These are phyloP conservation scores for Colletotrichum plurivorum DNA, from an alignment of 2,329 filamentous ascomycete genomes.

Conservation along the genomic window DNA sequence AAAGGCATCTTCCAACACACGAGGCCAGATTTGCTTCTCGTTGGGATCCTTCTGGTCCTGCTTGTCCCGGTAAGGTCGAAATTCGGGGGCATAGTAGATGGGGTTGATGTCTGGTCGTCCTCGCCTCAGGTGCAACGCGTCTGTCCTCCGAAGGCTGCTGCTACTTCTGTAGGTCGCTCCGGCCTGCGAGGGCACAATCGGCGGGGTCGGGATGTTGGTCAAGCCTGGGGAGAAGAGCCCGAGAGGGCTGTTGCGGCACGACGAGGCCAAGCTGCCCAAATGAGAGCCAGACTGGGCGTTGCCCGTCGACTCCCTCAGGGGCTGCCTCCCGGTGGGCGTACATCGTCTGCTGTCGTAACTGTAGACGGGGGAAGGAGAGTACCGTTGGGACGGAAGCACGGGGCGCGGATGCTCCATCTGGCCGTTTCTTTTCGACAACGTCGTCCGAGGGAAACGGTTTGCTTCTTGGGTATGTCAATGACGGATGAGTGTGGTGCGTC, in stretches of 20 bases:
- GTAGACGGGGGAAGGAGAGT: conserved; percentile 63
- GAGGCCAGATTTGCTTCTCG: conserved; percentile 73
- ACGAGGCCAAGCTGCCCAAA: conserved; percentile 50
- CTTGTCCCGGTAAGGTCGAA: conserved; percentile 75
- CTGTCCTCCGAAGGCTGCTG: conserved; percentile 47
- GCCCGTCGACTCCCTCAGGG: conserved; percentile 66
- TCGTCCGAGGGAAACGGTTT: conserved; percentile 12
- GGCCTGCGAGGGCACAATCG: conserved; percentile 66
- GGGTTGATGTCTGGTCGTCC: conserved; percentile 65
- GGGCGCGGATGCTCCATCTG: conserved; percentile 55
- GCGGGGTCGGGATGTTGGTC: conserved; percentile 62
- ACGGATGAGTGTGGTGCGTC: conserved; percentile 26
- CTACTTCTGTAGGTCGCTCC: conserved; percentile 51
- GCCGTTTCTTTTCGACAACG: background rate
- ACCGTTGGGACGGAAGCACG: conserved; percentile 66
- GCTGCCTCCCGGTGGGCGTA: conserved; percentile 55
- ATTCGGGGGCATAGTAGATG: conserved; percentile 73
- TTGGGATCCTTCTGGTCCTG: conserved; percentile 75
- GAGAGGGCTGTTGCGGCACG: conserved; percentile 60
- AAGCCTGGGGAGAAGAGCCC: conserved; percentile 61
- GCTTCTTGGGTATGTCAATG: conserved; percentile 22
- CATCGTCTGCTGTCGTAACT: conserved; percentile 60
- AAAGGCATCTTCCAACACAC: conserved; percentile 75
- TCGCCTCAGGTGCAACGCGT: conserved; percentile 49
- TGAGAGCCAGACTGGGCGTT: conserved; percentile 61